phyloP scores from a whole-genome alignment of 2,329 filamentous ascomycete genomes.

The Grosmannia clavigera region DNA sequence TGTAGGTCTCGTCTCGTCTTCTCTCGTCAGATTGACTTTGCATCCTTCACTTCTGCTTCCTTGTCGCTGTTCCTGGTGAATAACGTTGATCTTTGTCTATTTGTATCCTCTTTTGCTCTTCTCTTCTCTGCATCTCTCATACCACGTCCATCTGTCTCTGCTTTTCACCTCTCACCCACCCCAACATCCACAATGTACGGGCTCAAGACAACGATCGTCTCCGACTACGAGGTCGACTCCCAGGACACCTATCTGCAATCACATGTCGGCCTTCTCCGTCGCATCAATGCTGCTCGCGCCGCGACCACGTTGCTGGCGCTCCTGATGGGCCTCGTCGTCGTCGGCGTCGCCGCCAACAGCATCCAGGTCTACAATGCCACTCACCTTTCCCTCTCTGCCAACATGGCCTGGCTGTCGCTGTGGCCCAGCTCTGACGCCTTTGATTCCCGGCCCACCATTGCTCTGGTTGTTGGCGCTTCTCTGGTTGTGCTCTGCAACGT shows the following conservation, averaged over 20 bases:
- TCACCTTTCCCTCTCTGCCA: slow-evolving; percentile 28
- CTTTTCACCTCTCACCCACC: neutral
- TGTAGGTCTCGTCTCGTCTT: neutral
- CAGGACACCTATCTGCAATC: slow-evolving; percentile 24
- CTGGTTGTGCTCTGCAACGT: slow-evolving; percentile 37
- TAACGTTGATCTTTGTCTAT: neutral
- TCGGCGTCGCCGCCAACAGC: slow-evolving; percentile 42
- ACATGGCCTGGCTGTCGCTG: slow-evolving; percentile 30
- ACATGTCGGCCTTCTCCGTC: slow-evolving; percentile 25
- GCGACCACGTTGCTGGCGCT: slow-evolving; percentile 38
- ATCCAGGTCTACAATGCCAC: slow-evolving; percentile 44
- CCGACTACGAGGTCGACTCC: slow-evolving; percentile 37
- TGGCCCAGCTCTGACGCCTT: slow-evolving; percentile 42
- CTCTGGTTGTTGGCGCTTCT: slow-evolving; percentile 38
- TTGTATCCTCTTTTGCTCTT: neutral
- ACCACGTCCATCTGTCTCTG: neutral
- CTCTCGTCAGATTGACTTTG: neutral
- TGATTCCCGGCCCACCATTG: slow-evolving; percentile 42
- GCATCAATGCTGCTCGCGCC: slow-evolving; percentile 31
- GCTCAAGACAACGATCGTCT: slow-evolving; percentile 16
- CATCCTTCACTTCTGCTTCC: neutral
- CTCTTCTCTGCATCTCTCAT: too few relatives aligned
- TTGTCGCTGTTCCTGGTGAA: neutral
- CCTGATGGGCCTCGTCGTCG: slow-evolving; percentile 35
- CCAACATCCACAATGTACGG: slow-evolving; percentile 3